Percentiles rank a stretch among this genome's conserved stretches.
phyloP scores from a whole-genome alignment of 257 asterid genomes.

The Capsicum baccatum region DNA sequence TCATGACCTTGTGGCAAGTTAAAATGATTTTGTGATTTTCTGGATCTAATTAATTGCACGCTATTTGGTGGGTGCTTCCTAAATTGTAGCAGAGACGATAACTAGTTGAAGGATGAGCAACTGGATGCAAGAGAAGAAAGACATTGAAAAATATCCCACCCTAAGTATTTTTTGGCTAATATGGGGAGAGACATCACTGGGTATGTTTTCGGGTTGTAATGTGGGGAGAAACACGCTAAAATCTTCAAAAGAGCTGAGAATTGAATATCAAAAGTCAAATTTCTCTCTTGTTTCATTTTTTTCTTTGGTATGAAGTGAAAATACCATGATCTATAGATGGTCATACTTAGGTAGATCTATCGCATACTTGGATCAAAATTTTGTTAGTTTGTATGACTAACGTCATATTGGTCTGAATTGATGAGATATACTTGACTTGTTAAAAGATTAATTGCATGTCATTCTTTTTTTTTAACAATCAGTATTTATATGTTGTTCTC shows the following conservation, averaged over 20 bases:
- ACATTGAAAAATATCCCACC: not conserved
- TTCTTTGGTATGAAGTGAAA: not conserved
- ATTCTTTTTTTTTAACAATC: not conserved
- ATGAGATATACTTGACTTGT: not conserved
- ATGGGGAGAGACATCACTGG: not conserved
- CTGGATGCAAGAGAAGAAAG: not conserved
- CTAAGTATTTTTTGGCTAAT: not conserved
- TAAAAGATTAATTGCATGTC: not conserved
- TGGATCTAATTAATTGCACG: not conserved
- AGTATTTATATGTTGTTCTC: not conserved
- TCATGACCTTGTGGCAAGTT: conserved; percentile 5
- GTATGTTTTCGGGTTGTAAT: not conserved
- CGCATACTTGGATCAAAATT: not conserved
- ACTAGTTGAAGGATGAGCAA: not conserved
- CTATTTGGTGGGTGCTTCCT: not conserved
- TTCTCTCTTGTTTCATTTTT: not conserved
- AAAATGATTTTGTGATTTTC: not conserved
- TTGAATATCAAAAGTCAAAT: conserved; percentile 7
- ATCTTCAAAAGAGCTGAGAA: not conserved
- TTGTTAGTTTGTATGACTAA: not conserved
- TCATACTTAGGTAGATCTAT: not conserved
- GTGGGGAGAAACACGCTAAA: not conserved
- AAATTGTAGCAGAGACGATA: not conserved
- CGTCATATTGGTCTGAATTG: not conserved
- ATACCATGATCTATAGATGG: not conserved